Base-by-base conservation (phyloP, 768 basidiomycete species). In the Rhizopogon vinicolor region DNA sequence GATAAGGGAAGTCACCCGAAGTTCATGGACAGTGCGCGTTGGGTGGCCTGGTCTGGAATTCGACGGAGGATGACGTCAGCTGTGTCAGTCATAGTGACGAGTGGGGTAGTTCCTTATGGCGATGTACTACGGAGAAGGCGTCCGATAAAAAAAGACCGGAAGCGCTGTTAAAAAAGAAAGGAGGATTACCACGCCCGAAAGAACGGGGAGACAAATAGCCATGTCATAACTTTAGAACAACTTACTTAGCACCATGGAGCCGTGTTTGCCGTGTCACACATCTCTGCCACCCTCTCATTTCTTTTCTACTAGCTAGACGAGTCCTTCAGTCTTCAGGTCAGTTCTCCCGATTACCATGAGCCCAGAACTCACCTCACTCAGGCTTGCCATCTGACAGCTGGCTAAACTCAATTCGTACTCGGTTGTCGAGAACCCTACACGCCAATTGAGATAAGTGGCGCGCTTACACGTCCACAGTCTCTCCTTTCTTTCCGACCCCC, bases 361-460 rank as follows among this genome's bases (percentile, higher is more conserved):
- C 14, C 3, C 51, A 14, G 10, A 31, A 22, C 31, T 25, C 51
- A 18, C 9, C 37, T 41, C 40, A 31, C 25, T 41, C 31, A 51
- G 25, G 41, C 40, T 8, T 39, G 44, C 46, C 7, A 10, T 5
- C 55, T 58, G 51, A 61, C 62, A 57, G 49, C 62, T 65, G 56
- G 60, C 62, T 55, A 63, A 60, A 56, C 59, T 44, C 37, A 43
- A 44, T 55, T 66, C 60, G 66, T 49, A 14, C 33, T 37, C 35
- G 10, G 16, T 49, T 49, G 33, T 37, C 19, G 19, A 14, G 18
- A 22, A 37, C 35, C 22, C 48, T 22, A 9, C 14, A 5, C 10
- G 33, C 13, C 9, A 70, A 68, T 66, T 69, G 50, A 43, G 40
- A 19, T 52, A 59, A 60, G 64, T 63, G 69, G 61, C 59, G 58